These are phyloP conservation scores for Sarocladium strictum DNA, from an alignment of 2,329 filamentous ascomycete species.

Conservation along the genomic window DNA sequence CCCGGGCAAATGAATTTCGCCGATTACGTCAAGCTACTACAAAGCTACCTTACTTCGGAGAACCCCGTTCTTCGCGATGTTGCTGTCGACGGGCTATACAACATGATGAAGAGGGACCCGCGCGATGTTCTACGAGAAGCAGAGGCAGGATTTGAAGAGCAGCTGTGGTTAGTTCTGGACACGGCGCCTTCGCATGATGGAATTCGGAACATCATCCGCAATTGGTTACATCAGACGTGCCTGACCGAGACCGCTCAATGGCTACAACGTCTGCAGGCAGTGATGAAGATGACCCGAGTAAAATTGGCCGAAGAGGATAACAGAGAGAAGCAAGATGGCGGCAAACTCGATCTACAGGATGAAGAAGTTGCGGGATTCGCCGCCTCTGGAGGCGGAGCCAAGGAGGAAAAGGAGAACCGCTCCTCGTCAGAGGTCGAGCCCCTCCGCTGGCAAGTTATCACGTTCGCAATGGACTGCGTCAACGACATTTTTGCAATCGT, in stretches of 20 bases:
- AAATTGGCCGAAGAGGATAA: conserved; percentile 51
- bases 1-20: conserved; percentile 79
- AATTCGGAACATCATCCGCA: conserved; percentile 80
- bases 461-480: conserved; percentile 87
- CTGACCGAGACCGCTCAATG: conserved; percentile 74
- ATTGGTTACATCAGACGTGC: conserved; percentile 90
- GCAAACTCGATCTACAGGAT: conserved; percentile 77
- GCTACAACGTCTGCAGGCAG: conserved; percentile 82
- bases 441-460: conserved; percentile 89
- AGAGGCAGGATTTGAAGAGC: conserved; percentile 75
- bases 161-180: conserved; percentile 87
- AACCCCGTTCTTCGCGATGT: conserved; percentile 67
- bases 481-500: conserved; percentile 76
- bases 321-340: conserved; percentile 35
- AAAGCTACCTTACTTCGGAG: conserved; percentile 67
- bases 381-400: conserved; percentile 57
- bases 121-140: conserved; percentile 74
- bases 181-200: conserved; percentile 67
- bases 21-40: conserved; percentile 76
- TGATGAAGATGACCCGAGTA: conserved; percentile 79
- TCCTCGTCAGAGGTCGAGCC: conserved; percentile 68
- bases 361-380: conserved; percentile 97
- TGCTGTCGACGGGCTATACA: conserved; percentile 83
- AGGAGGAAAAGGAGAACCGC: conserved; percentile 48
- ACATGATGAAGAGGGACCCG: conserved; percentile 89